Base-by-base conservation (phyloP, 345 rosid genomes). In the Eutrema japonicum region DNA sequence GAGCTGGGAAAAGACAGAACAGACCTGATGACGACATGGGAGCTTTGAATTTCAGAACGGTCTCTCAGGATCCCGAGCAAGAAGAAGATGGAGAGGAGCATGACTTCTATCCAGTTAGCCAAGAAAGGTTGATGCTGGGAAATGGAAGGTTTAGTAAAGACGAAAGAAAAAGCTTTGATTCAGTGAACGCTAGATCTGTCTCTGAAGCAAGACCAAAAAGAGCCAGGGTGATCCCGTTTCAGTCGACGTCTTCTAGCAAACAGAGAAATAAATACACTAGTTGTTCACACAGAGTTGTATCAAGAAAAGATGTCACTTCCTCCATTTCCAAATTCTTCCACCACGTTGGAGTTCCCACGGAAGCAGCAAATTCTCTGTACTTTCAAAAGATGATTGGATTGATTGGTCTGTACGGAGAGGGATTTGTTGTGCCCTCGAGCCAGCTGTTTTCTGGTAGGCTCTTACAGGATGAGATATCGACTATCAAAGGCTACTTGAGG, bases 321-420 rank as follows among this genome's bases (percentile, higher is more conserved):
- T 81, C 91, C 27, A 85, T 85, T 56, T 83, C 87, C 79, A 85
- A 83, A 66, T 87, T 85, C 78, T 85, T 87, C 52, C 83, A 85
- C 69, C 79, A 87, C 54, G 71, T 85, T 2, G 91, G 91, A 71
- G 78, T 83, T 76, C 89, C 91, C 38, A 42, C 63, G 6, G 80
- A 72, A 57, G 88, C 88, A 50, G 85, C 84, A 27, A 77, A 77
- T 71, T 87, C 88, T 53, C 81, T 83, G 7, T 85, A 82, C 70
- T 87, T 87, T 75, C 86, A 73, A 35, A 87, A 80, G 71, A 87
- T 85, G 92, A 62, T 84, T 57, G 85, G 85, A 40, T 36, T 83
- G 75, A 82, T 87, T 51, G 83, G 88, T 66, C 66, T 81, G 47
- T 82, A 83, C 18, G 85, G 91, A 42, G 83, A 78, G 46, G 84